phyloP scores from a whole-genome alignment of 2,329 filamentous ascomycete genomes.

The Onygenales sp. region DNA sequence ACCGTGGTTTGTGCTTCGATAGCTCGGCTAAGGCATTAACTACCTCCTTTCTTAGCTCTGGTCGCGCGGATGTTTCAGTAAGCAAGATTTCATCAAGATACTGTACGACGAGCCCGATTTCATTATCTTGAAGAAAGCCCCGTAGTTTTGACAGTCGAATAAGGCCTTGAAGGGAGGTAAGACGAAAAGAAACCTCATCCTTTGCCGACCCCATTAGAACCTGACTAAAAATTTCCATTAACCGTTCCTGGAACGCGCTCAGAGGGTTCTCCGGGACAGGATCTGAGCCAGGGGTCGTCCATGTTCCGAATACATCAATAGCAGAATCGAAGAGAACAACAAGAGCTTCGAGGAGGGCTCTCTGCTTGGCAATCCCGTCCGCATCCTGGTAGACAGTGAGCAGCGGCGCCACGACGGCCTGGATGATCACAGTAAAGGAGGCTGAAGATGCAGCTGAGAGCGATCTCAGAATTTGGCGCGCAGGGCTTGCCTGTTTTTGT shows the following conservation, averaged over 20 bases:
- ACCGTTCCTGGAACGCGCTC: conserved; percentile 39
- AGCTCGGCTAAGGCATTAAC: conserved; percentile 51
- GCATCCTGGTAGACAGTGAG: conserved; percentile 52
- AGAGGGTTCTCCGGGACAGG: conserved; percentile 32
- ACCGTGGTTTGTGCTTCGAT: conserved; percentile 51
- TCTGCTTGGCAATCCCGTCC: conserved; percentile 52
- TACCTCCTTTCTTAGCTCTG: conserved; percentile 49
- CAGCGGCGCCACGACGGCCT: conserved; percentile 48
- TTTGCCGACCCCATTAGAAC: conserved; percentile 43
- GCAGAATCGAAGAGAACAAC: conserved; percentile 51
- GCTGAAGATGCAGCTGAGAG: conserved; percentile 46
- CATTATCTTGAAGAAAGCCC: conserved; percentile 41
- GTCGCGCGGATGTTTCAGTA: conserved; percentile 46
- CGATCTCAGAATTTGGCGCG: conserved; percentile 50
- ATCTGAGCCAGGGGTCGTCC: conserved; percentile 34
- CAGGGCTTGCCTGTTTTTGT: conserved; percentile 57
- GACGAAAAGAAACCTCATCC: conserved; percentile 42
- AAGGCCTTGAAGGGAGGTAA: conserved; percentile 39
- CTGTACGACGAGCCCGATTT: conserved; percentile 45
- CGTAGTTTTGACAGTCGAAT: conserved; percentile 37
- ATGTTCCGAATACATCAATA: conserved; percentile 47
- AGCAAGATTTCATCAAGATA: conserved; percentile 53
- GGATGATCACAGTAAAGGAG: conserved; percentile 47
- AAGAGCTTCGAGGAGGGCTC: conserved; percentile 53
- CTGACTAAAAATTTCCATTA: conserved; percentile 47